These are phyloP conservation scores for Nyctanthes arbortristis DNA, from an alignment of 257 asterid genomes.

Conservation along the genomic window DNA sequence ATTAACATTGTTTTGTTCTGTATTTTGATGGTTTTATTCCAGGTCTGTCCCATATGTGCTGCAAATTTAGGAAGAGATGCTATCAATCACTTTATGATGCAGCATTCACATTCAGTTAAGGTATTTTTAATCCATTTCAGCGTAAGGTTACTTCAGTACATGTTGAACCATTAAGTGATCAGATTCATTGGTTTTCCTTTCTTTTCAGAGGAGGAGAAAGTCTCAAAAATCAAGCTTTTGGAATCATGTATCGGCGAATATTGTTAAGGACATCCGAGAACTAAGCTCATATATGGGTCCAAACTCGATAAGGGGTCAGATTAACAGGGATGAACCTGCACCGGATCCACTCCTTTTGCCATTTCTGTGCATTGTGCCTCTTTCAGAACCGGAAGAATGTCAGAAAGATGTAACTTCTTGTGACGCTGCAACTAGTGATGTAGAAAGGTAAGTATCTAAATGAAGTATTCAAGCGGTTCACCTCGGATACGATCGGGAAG, in stretches of 20 bases:
- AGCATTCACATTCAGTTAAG: slow-evolving; percentile 76
- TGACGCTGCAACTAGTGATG: slow-evolving; percentile 28
- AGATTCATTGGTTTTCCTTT: background rate
- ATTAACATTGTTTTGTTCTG: slow-evolving; percentile 1
- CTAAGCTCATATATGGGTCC: slow-evolving; percentile 45
- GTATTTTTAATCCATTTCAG: slow-evolving; percentile 30
- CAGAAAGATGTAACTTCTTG: slow-evolving; percentile 24
- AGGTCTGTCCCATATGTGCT: slow-evolving; percentile 95
- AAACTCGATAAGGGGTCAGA: slow-evolving; percentile 26
- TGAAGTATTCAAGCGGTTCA: background rate
- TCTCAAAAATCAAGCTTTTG: slow-evolving; percentile 59
- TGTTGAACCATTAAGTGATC: background rate
- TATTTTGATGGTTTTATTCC: slow-evolving; percentile 15
- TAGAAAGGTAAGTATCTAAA: slow-evolving; percentile 39
- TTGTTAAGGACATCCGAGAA: slow-evolving; percentile 55
- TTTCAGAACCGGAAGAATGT: slow-evolving; percentile 29
- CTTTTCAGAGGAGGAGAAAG: slow-evolving; percentile 59
- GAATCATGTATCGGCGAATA: slow-evolving; percentile 46
- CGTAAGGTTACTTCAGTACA: background rate
- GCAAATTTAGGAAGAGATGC: slow-evolving; percentile 77
- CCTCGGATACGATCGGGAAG: background rate
- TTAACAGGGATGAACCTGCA: slow-evolving; percentile 38
- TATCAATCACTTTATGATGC: slow-evolving; percentile 57
- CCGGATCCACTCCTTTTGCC: slow-evolving; percentile 60
- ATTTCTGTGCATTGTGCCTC: slow-evolving; percentile 44